Evolutionary conservation across 106 monocot genomes (phyloP).

Genomic region (Agapanthus africanus): DNA sequence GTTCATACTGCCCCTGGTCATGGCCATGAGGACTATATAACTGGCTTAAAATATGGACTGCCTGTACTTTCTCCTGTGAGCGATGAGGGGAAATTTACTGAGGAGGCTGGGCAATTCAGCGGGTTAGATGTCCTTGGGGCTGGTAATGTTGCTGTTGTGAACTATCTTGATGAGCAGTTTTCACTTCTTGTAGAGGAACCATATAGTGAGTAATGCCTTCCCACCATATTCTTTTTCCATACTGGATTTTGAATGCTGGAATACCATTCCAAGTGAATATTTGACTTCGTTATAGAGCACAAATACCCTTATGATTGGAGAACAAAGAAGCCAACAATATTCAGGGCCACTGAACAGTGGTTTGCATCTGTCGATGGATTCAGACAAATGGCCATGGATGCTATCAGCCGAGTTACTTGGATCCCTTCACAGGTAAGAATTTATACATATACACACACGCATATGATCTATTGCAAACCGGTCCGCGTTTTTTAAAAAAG

Average conservation of each 20-base stretch:
- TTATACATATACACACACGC: too few relatives aligned
- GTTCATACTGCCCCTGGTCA: slow-evolving; percentile 99
- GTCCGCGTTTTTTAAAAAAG: too few relatives aligned
- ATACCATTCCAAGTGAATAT: too few relatives aligned
- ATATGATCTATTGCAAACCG: too few relatives aligned
- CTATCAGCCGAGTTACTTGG: slow-evolving; percentile 79
- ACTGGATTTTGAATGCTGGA: too few relatives aligned
- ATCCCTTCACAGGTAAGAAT: slow-evolving; percentile 86
- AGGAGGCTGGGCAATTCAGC: slow-evolving; percentile 72
- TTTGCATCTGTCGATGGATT: slow-evolving; percentile 97
- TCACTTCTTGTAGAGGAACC: slow-evolving; percentile 76
- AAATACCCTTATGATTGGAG: slow-evolving; percentile 99
- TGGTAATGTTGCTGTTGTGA: slow-evolving; percentile 76
- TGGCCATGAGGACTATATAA: slow-evolving; percentile 93
- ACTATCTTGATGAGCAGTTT: slow-evolving; percentile 55
- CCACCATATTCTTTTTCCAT: too few relatives aligned
- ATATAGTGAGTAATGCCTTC: slow-evolving; percentile 81
- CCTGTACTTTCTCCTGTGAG: slow-evolving; percentile 92
- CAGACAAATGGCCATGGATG: slow-evolving; percentile 78
- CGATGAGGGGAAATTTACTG: slow-evolving; percentile 86
- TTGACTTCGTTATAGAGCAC: slow-evolving; percentile 51
- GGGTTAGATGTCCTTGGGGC: slow-evolving; percentile 81
- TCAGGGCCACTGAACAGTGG: slow-evolving; percentile 98
- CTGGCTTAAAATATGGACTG: slow-evolving; percentile 88
- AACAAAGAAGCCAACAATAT: slow-evolving; percentile 98